Conservation (phyloP, 129 eudicot genomes). For the Glebionis coronaria region DNA sequence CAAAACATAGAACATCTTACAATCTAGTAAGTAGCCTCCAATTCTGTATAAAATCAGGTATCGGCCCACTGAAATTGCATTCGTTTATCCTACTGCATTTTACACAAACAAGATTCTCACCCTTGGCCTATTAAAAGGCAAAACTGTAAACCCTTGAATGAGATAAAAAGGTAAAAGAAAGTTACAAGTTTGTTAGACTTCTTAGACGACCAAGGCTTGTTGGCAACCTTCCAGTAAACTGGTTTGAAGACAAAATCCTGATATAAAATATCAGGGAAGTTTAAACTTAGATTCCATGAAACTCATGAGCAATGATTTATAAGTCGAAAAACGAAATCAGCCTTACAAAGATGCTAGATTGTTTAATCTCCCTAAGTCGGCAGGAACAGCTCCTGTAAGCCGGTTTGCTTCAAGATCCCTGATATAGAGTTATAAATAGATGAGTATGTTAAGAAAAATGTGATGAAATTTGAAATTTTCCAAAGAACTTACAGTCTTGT, state of each 20-base stretch:
- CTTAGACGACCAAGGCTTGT: conserved; percentile 47
- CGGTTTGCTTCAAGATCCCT: conserved; percentile 78
- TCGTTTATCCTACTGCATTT: conserved; percentile 79
- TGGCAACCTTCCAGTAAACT: conserved; percentile 65
- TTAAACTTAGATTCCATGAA: background rate
- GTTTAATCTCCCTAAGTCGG: conserved; percentile 54
- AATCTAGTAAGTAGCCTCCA: conserved; percentile 67
- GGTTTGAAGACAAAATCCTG: conserved; percentile 86
- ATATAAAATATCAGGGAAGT: conserved; percentile 14
- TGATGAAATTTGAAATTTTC: too few relatives aligned
- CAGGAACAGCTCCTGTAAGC: conserved; percentile 65
- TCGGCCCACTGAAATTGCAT: conserved; percentile 66
- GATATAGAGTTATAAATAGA: conserved; percentile 26
- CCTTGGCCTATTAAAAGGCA: background rate
- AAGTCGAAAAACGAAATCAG: background rate
- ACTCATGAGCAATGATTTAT: background rate
- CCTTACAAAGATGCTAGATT: conserved; percentile 61
- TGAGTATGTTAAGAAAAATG: background rate
- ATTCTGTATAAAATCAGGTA: conserved; percentile 71
- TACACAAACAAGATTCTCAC: background rate
- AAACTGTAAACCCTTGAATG: background rate
- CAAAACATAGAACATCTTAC: conserved; percentile 42
- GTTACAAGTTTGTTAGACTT: conserved; percentile 71
- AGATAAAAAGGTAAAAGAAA: background rate
- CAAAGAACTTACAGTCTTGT: conserved; percentile 55